Evolutionary conservation across 2,329 filamentous ascomycete genomes (phyloP).

Genomic region (Cladorrhinum sp.): DNA sequence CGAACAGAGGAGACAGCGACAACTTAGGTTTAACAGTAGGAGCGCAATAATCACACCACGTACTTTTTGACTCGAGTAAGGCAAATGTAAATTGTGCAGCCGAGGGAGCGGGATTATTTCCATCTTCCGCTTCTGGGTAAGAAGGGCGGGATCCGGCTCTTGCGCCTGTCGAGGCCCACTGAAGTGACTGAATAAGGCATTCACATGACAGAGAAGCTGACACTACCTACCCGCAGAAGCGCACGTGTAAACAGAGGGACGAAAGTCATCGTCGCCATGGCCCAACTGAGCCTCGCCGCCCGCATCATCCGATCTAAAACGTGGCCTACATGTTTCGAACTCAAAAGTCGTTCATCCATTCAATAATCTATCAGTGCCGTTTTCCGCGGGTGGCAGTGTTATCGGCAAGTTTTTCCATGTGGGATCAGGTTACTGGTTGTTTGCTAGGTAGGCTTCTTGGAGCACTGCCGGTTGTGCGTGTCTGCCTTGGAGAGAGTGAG

Average conservation of each 20-base stretch:
- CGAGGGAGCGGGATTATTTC: neutral
- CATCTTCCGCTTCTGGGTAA: neutral
- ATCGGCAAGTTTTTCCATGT: neutral
- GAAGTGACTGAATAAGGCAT: neutral
- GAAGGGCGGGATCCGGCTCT: neutral
- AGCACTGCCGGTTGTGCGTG: neutral
- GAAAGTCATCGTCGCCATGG: neutral
- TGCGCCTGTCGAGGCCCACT: neutral
- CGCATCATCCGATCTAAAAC: neutral
- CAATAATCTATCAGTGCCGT: neutral
- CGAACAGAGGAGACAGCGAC: neutral
- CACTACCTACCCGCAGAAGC: neutral
- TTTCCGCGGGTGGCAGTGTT: neutral
- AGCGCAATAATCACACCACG: neutral
- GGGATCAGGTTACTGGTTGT: neutral
- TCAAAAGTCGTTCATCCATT: neutral
- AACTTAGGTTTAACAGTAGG: neutral
- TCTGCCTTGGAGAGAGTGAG: neutral
- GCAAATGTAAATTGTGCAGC: neutral
- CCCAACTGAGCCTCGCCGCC: neutral
- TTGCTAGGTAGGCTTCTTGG: neutral
- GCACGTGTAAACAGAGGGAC: neutral
- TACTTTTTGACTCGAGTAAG: neutral
- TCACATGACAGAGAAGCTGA: neutral
- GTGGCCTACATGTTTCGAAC: neutral